Evolutionary conservation across 1,284 basidiomycete genomes (phyloP).

Genomic region (Rhodofomes roseus): DNA sequence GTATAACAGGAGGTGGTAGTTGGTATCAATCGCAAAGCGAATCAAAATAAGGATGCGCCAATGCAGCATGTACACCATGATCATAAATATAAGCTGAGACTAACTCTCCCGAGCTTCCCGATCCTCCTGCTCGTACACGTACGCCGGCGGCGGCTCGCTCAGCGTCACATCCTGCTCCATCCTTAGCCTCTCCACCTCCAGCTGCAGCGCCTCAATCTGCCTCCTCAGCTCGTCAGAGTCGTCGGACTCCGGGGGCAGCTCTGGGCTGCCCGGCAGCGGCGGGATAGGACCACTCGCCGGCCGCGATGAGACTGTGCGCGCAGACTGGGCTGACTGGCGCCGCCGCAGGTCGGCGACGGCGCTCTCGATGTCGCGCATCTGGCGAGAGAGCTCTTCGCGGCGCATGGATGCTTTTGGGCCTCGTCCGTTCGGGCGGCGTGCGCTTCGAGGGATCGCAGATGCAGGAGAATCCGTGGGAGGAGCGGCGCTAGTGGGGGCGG

Average conservation of each 20-base stretch:
- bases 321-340: not conserved
- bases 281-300: not conserved
- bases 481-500: not conserved
- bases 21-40: no score
- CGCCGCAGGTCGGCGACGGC: not conserved
- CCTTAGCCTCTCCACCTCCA: conserved; percentile 2
- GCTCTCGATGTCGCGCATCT: not conserved
- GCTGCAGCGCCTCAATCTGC: conserved; percentile 3
- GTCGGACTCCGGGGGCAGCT: not conserved
- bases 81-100: not conserved
- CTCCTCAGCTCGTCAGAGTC: not conserved
- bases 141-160: conserved; percentile 1
- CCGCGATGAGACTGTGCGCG: not conserved
- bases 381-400: not conserved
- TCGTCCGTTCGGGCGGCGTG: not conserved
- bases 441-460: not conserved
- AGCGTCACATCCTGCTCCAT: not conserved
- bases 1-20: no score
- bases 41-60: no score
- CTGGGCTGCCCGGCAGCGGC: not conserved
- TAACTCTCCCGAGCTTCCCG: not conserved
- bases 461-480: not conserved
- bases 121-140: not conserved
- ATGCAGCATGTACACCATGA: no score
- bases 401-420: not conserved